Percentiles rank a stretch among this genome's conserved stretches.
Evolutionary conservation across 495 filamentous ascomycete species (phyloP).

Genomic region (Podospora pseudopauciseta): DNA sequence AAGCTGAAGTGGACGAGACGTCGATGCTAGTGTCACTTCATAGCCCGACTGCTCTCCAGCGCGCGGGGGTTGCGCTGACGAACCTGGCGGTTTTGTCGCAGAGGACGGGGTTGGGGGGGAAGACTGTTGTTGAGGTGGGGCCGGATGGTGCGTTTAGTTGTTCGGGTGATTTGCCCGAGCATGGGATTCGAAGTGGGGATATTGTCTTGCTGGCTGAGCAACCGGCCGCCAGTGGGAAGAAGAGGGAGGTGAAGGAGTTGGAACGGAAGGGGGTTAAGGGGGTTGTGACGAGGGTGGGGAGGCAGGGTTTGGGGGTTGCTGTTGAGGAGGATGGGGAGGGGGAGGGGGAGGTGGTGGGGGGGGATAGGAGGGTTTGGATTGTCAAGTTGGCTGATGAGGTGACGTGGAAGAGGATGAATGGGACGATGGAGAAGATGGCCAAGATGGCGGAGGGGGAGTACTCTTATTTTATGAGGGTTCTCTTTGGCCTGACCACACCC

Average conservation of each 20-base stretch:
- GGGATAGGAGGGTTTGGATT: conserved; percentile 58
- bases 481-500: conserved; percentile 70
- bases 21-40: conserved; percentile 64
- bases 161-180: conserved; percentile 58
- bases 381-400: conserved; percentile 96
- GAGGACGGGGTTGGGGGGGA: conserved; percentile 88
- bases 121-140: conserved; percentile 76
- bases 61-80: conserved; percentile 81
- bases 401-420: conserved; percentile 83
- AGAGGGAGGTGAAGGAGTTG: conserved; percentile 63
- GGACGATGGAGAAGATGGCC: conserved; percentile 74
- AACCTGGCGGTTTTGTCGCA: conserved; percentile 73
- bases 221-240: conserved; percentile 64
- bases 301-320: conserved; percentile 66
- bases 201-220: conserved; percentile 79
- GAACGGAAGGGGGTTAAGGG: conserved; percentile 67
- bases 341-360: conserved; percentile 58
- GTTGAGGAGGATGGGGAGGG: conserved; percentile 57
- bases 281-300: conserved; percentile 70
- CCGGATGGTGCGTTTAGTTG: conserved; percentile 63
- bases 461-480: conserved; percentile 70
- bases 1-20: conserved; percentile 72
- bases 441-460: conserved; percentile 69
- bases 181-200: conserved; percentile 85
- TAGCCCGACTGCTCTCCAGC: conserved; percentile 70